Conservation (phyloP, 805 yeast genomes). For the Yamadazyma paraphyllophila region DNA sequence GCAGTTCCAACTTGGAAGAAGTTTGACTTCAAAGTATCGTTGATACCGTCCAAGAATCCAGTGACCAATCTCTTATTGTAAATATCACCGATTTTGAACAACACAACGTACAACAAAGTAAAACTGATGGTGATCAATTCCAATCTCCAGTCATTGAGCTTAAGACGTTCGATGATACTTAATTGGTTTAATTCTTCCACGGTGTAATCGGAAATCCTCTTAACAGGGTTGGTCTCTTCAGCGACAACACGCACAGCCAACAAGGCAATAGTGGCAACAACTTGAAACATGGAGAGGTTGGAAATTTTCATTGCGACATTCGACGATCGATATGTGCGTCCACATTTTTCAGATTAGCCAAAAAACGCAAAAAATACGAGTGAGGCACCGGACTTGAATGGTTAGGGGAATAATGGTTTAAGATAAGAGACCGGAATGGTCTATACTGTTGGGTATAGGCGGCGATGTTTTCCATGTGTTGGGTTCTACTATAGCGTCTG, state of each 20-base stretch:
- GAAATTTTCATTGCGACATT: constrained; percentile 4
- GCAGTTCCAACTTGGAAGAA: constrained; percentile 76
- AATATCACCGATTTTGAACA: constrained; percentile 58
- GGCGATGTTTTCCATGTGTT: too few species aligned
- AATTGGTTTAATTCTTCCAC: constrained; percentile 56
- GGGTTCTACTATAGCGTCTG: too few species aligned
- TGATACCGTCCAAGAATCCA: constrained; percentile 48
- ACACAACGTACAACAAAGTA: constrained; percentile 45
- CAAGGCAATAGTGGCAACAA: constrained; percentile 6
- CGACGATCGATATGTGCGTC: constrained; percentile 4
- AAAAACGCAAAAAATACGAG: background rate
- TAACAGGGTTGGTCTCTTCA: constrained; percentile 3
- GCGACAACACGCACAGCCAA: constrained; percentile 7
- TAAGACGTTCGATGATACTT: constrained; percentile 58
- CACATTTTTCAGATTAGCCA: constrained; percentile 3
- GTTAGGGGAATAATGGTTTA: background rate
- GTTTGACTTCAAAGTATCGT: constrained; percentile 57
- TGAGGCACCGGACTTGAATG: background rate
- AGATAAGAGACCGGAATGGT: background rate
- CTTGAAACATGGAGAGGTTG: constrained; percentile 5
- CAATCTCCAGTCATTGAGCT: constrained; percentile 69
- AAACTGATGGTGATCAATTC: constrained; percentile 59
- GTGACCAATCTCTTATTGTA: constrained; percentile 58
- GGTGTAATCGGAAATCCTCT: constrained; percentile 26
- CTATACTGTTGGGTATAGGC: too few species aligned